Evolutionary conservation across 2,329 filamentous ascomycete genomes (phyloP), one percentile per base, ranked within the genome.

Genomic region (Ceratocystis albifundus): DNA sequence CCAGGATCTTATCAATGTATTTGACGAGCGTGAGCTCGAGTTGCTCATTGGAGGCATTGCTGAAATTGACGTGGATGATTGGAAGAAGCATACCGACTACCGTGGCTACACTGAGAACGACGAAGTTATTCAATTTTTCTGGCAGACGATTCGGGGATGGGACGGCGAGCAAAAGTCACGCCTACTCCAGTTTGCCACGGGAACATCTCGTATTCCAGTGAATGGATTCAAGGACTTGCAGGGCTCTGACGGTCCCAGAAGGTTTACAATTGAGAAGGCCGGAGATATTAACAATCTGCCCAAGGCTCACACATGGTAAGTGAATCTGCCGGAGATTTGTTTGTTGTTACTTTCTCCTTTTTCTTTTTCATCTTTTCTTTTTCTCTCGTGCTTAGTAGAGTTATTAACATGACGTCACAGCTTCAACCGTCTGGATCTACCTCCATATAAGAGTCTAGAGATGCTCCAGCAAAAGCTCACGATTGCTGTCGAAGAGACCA

Each of bases 41-140:
- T 79, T 99, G 71, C 82, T 99, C 71, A 97, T 99, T 74, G 94
- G 94, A 70, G 94, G 94, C 82, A 99, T 99, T 72, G 94, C 94
- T n/a, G 94, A 99, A 77, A 99, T 99, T 71, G 94, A 99, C 73
- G 93, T 99, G 17, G 94, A 99, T 68, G 94, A 99, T 77, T 99
- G 94, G 94, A 97, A 99, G 88, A 99, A 99, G 81, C 94, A 99
- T 78, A 99, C 94, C 61, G 94, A 99, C 74, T 99, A 99, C 77
- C 88, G 94, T 71, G 94, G 94, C 65, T 99, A 99, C 82, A 96
- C 95, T 8, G 94, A 99, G 78, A 91, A 87, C 67, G 94, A 99
- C 72, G 90, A 96, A 74, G 94, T 99, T 30, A 94, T 99, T 70
- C 89, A 95, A 76, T 92, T 95, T 80, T 99, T 99, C 83, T 99